Conservation (phyloP, 2,329 filamentous ascomycete genomes). For the Furcasterigmium furcatum region DNA sequence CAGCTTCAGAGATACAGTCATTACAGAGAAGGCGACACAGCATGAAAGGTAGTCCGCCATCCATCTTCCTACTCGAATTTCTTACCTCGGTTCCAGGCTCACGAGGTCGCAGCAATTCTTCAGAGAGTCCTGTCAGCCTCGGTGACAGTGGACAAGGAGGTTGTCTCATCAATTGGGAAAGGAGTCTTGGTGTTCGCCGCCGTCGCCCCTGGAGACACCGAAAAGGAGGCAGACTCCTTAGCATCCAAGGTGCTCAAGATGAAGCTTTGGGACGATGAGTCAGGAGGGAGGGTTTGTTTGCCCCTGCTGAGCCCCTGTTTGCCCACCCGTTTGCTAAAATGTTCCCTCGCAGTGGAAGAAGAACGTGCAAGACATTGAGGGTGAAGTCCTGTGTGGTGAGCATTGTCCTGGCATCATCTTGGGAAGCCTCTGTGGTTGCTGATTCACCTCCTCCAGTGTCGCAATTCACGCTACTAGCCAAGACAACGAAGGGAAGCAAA, state of each 20-base stretch:
- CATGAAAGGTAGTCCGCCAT: conserved; percentile 31
- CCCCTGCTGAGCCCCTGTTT: conserved; percentile 3
- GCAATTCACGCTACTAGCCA: conserved; percentile 91
- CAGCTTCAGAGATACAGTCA: too few species aligned
- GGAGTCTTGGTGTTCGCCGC: conserved; percentile 90
- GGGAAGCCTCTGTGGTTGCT: background rate
- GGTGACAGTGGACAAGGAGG: conserved; percentile 86
- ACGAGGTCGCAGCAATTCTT: conserved; percentile 87
- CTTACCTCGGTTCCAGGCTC: too few species aligned
- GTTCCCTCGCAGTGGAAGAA: conserved; percentile 71
- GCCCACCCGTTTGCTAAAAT: background rate
- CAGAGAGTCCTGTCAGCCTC: conserved; percentile 94
- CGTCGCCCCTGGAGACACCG: conserved; percentile 84
- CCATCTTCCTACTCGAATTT: conserved; percentile 13
- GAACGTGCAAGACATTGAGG: conserved; percentile 81
- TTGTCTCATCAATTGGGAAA: conserved; percentile 87
- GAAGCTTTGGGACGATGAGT: conserved; percentile 85
- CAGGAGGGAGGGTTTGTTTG: conserved; percentile 57
- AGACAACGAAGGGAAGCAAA: conserved; percentile 93
- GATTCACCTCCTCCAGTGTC: conserved; percentile 62
- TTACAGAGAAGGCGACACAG: too few species aligned
- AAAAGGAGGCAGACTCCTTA: conserved; percentile 80
- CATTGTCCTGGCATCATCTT: too few species aligned
- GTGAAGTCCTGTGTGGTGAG: conserved; percentile 95
- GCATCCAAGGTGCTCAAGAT: conserved; percentile 85